Percentiles rank a stretch among this genome's conserved stretches.
These are phyloP conservation scores for Mallotus repandus DNA, from an alignment of 441 rosid species.

Conservation along the genomic window DNA sequence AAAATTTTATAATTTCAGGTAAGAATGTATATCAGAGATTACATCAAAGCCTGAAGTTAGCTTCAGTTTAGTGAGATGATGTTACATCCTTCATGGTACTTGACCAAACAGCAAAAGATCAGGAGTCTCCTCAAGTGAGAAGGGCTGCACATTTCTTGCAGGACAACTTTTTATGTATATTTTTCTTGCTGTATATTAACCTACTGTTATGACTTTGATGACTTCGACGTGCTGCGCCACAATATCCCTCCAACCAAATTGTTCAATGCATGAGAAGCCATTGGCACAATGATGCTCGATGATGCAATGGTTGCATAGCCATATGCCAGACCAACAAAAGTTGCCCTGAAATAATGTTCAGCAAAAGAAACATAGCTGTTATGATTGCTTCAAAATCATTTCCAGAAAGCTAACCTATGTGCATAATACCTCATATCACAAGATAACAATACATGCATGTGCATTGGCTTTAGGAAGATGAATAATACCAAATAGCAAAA, in stretches of 20 bases:
- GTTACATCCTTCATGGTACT: too few relatives aligned
- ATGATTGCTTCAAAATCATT: not conserved
- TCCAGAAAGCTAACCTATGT: not conserved
- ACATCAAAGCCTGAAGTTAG: too few relatives aligned
- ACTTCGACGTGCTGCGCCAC: slow-evolving; percentile 56
- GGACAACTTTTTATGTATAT: too few relatives aligned
- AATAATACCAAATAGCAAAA: slow-evolving; percentile 70
- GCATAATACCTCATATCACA: not conserved
- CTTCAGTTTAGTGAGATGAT: too few relatives aligned
- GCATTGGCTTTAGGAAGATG: slow-evolving; percentile 2
- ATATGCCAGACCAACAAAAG: slow-evolving; percentile 68
- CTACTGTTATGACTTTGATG: slow-evolving; percentile 30
- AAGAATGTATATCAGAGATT: too few relatives aligned
- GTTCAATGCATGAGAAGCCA: slow-evolving; percentile 81
- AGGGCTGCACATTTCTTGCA: too few relatives aligned
- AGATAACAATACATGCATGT: not conserved
- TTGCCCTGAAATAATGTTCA: slow-evolving; percentile 57
- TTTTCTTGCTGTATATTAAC: not conserved
- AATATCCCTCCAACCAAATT: slow-evolving; percentile 72
- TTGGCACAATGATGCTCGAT: slow-evolving; percentile 63
- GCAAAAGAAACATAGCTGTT: not conserved
- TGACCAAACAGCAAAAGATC: too few relatives aligned
- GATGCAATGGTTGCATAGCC: slow-evolving; percentile 69
- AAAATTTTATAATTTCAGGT: too few relatives aligned
- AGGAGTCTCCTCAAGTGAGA: too few relatives aligned